phyloP scores from a whole-genome alignment of 129 eudicot species.

The Oenanthe sinensis region DNA sequence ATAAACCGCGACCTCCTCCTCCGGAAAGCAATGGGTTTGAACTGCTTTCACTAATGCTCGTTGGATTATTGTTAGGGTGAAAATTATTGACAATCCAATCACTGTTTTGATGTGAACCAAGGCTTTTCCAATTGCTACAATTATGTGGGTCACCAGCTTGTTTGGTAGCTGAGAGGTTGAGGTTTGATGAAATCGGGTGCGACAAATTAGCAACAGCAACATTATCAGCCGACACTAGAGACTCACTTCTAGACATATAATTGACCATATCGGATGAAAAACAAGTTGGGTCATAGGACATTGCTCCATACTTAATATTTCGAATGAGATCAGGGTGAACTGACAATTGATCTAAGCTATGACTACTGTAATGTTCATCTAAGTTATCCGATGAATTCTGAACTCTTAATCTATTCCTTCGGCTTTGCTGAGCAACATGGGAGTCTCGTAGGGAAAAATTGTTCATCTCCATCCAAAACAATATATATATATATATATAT shows the following conservation, averaged over 20 bases:
- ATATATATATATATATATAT: no score
- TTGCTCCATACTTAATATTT: slow-evolving; percentile 25
- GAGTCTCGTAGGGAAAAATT: slow-evolving; percentile 27
- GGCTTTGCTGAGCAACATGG: slow-evolving; percentile 77
- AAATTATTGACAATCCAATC: slow-evolving; percentile 32
- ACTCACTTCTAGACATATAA: slow-evolving; percentile 31
- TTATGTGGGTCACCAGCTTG: slow-evolving; percentile 35
- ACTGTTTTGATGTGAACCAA: slow-evolving; percentile 28
- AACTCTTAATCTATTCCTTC: slow-evolving; percentile 68
- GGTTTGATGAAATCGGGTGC: slow-evolving; percentile 8
- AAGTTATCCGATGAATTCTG: slow-evolving; percentile 30
- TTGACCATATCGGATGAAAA: slow-evolving; percentile 38
- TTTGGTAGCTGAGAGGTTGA: slow-evolving; percentile 16
- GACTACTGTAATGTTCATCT: slow-evolving; percentile 18
- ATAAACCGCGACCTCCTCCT: background rate
- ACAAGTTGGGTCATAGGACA: slow-evolving; percentile 37
- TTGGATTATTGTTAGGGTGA: slow-evolving; percentile 15
- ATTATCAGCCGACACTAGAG: slow-evolving; percentile 15
- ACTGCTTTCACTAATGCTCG: slow-evolving; percentile 21
- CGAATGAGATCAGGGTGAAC: slow-evolving; percentile 18
- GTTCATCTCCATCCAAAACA: slow-evolving; percentile 53
- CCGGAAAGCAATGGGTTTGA: slow-evolving; percentile 2
- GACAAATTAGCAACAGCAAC: slow-evolving; percentile 23
- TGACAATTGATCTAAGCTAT: slow-evolving; percentile 23
- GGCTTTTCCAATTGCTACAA: slow-evolving; percentile 39